These are phyloP conservation scores for Mikania micrantha DNA, from an alignment of 129 eudicot species.

Conservation along the genomic window DNA sequence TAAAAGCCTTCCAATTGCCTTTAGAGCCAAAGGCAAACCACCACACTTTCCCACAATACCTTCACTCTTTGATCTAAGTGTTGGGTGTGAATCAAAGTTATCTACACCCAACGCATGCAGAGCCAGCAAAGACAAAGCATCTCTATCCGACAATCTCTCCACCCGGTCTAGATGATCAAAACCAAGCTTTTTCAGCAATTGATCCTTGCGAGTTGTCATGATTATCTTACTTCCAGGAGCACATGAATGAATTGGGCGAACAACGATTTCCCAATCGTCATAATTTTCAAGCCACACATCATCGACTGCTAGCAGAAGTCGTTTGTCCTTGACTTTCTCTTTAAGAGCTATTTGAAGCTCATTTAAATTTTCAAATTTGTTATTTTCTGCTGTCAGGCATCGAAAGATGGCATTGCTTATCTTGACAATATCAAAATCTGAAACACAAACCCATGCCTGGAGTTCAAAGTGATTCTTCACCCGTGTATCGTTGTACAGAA, in stretches of 20 bases:
- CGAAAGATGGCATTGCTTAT: conserved; percentile 26
- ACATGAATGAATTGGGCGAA: conserved; percentile 20
- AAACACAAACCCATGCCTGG: conserved; percentile 39
- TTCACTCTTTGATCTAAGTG: conserved; percentile 16
- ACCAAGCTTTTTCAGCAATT: conserved; percentile 15
- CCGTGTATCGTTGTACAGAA: neutral
- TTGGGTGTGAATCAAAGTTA: conserved; percentile 10
- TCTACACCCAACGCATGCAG: conserved; percentile 26
- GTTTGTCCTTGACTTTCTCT: conserved; percentile 17
- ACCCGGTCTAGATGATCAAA: conserved; percentile 19
- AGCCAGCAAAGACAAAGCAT: conserved; percentile 24
- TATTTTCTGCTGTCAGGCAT: neutral
- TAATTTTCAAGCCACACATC: conserved; percentile 40
- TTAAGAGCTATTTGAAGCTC: conserved; percentile 23
- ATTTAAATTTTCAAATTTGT: conserved; percentile 14
- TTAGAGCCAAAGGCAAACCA: conserved; percentile 28
- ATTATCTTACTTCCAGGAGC: conserved; percentile 39
- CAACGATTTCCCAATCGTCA: conserved; percentile 23
- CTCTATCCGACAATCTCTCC: conserved; percentile 2
- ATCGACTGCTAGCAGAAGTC: conserved; percentile 33
- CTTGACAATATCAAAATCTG: conserved; percentile 21
- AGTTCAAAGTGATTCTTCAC: conserved; percentile 18
- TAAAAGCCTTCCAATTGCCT: conserved; percentile 22
- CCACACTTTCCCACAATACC: conserved; percentile 22
- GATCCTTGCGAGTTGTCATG: conserved; percentile 33